Evolutionary conservation across 768 basidiomycete genomes (phyloP), one percentile per base, ranked within the genome.

Genomic region (Pisolithus microcarpus): DNA sequence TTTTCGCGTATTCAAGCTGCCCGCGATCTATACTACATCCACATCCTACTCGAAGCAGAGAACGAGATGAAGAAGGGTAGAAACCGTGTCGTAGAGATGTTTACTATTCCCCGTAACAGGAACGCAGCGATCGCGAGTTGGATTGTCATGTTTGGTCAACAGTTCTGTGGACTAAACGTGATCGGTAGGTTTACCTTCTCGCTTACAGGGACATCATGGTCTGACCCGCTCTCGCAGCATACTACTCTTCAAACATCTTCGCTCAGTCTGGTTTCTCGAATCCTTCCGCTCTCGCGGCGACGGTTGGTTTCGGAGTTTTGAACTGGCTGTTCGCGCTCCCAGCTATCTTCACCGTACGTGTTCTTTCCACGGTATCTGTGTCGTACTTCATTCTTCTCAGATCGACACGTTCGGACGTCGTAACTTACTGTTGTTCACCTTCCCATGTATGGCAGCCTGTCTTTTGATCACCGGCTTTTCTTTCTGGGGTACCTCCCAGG

Each of bases 151-250:
- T 84, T 91, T 61, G 79, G 79, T 19, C 88, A 90, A 61, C 87
- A 90, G 67, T 85, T 89, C 75, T 87, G 86, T 59, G 87, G 87
- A 49, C 81, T 90, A 68, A 88, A 89, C 65, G 82, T 82, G 51
- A 78, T 77, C 55, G 60, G 64, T 40, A 49, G 53, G 61, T 56
- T 10, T 30, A 5, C n/a, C 3, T 1, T 38, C 7, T 40, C 10
- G 8, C 9, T 7, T 4, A 15, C 18, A 8, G 18, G 16, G 7
- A 30, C 7, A 44, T 11, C 34, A 13, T 6, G 24, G 34, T n/a
- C 44, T 37, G 36, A 56, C 21, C 11, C 7, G 13, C 3, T 30
- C 38, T 18, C 2, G 72, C 71, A 58, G 84, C 88, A 5, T 92
- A 88, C 72, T 92, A 91, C 65, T 88, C 85, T 1, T 85, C 85